Conservation (phyloP, 169 alveolate genomes). For the Cryptosporidium baileyi region DNA sequence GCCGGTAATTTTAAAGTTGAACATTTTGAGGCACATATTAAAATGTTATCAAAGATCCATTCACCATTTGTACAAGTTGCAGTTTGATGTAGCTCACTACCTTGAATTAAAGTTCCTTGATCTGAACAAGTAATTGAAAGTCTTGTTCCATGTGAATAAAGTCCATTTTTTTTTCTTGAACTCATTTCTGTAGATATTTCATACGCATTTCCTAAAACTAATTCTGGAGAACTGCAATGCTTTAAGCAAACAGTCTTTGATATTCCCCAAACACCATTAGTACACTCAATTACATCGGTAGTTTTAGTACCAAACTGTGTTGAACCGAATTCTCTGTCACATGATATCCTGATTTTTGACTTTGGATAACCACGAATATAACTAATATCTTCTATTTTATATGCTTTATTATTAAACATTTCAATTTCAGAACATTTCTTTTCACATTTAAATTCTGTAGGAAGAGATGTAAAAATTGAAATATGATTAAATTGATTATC, state of each 20-base stretch:
- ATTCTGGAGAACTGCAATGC: constrained; percentile 42
- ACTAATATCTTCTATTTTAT: neutral
- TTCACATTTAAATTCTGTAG: constrained; percentile 1
- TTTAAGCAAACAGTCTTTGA: constrained; percentile 56
- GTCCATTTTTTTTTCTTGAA: constrained; percentile 7
- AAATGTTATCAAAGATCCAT: constrained; percentile 56
- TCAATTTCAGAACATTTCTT: constrained; percentile 26
- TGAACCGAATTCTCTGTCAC: constrained; percentile 35
- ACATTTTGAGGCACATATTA: constrained; percentile 59
- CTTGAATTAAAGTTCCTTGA: constrained; percentile 50
- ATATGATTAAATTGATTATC: neutral
- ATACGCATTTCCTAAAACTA: constrained; percentile 34
- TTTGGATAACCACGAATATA: neutral
- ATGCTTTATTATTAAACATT: constrained; percentile 43
- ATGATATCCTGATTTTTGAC: constrained; percentile 18
- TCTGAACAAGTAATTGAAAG: constrained; percentile 39
- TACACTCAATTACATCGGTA: constrained; percentile 33
- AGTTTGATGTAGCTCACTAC: constrained; percentile 35
- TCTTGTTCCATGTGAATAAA: constrained; percentile 47
- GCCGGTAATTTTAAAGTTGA: constrained; percentile 43
- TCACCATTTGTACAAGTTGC: constrained; percentile 66
- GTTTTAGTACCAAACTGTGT: constrained; percentile 22
- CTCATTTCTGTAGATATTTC: neutral
- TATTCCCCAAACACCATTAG: constrained; percentile 65
- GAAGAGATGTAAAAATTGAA: neutral